Evolutionary conservation across 257 asterid genomes (phyloP).

Genomic region (Orobanche coerulescens): DNA sequence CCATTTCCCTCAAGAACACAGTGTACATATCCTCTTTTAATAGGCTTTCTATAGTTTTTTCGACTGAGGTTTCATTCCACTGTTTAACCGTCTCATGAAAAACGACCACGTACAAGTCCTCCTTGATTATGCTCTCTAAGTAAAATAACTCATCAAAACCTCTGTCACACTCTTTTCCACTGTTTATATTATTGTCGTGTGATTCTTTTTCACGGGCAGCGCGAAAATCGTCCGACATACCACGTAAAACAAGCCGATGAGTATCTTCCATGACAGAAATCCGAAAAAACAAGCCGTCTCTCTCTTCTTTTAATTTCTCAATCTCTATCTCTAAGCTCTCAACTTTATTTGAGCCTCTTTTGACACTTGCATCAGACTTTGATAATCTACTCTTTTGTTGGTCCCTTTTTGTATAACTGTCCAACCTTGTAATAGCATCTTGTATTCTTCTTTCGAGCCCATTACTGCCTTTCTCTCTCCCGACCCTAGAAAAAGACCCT

Average conservation of each 20-base stretch:
- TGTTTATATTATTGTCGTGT: no score
- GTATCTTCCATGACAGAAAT: constrained; percentile 38
- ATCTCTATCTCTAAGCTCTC: constrained; percentile 23
- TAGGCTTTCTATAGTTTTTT: constrained; percentile 5
- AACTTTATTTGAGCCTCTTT: background rate
- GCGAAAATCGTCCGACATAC: constrained; percentile 24
- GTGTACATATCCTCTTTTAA: constrained; percentile 34
- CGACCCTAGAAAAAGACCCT: constrained; percentile 14
- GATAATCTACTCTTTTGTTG: constrained; percentile 9
- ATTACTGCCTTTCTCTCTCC: constrained; percentile 23
- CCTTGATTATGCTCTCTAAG: constrained; percentile 28
- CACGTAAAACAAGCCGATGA: constrained; percentile 29
- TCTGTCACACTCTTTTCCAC: no score
- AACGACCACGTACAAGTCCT: constrained; percentile 24
- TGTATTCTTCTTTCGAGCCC: constrained; percentile 30
- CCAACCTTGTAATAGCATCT: constrained; percentile 31
- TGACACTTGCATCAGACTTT: background rate
- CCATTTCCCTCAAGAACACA: constrained; percentile 32
- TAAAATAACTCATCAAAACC: background rate
- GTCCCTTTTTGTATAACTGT: constrained; percentile 26
- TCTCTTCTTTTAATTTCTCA: constrained; percentile 27
- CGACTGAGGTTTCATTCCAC: constrained; percentile 21
- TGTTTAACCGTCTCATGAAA: constrained; percentile 22
- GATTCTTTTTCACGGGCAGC: no score
- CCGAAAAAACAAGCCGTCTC: constrained; percentile 29